phyloP scores from a whole-genome alignment of 306 rosid species.

The Lathyrus aphaca region DNA sequence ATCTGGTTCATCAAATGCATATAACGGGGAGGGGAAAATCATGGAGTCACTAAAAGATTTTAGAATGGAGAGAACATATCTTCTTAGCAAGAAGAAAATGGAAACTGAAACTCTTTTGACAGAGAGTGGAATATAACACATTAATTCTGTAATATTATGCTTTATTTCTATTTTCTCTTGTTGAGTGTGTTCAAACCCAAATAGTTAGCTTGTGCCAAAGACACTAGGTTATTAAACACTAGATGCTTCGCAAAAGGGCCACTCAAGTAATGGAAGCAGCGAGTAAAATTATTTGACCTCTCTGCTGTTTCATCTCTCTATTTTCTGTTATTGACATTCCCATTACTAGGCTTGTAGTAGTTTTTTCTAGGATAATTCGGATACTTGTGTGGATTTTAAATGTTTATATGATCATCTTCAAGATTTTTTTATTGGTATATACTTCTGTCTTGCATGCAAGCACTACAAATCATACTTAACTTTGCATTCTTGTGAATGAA shows the following conservation, averaged over 20 bases:
- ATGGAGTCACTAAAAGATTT: slow-evolving; percentile 48
- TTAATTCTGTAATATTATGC: neutral
- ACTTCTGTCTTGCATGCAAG: slow-evolving; percentile 28
- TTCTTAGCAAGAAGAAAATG: slow-evolving; percentile 56
- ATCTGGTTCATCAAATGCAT: slow-evolving; percentile 27
- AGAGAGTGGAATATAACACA: slow-evolving; percentile 36
- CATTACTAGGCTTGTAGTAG: slow-evolving; percentile 31
- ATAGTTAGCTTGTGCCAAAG: neutral
- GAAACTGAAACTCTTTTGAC: slow-evolving; percentile 42
- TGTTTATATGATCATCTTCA: slow-evolving; percentile 36
- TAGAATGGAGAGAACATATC: slow-evolving; percentile 56
- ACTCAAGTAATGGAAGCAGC: neutral
- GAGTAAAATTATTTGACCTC: slow-evolving; percentile 19
- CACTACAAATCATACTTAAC: neutral
- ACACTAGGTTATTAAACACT: no score
- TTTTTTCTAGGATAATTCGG: slow-evolving; percentile 37
- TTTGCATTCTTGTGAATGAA: neutral
- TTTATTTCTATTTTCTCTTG: slow-evolving; percentile 7
- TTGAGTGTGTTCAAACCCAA: slow-evolving; percentile 8
- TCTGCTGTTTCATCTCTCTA: neutral
- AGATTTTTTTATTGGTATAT: slow-evolving; percentile 40
- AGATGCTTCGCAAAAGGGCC: no score
- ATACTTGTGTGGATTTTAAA: slow-evolving; percentile 14
- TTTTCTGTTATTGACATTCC: neutral
- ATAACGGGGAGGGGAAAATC: slow-evolving; percentile 39